These are phyloP conservation scores for Leucosporidium creatinivorum DNA, from an alignment of 768 basidiomycete species.

Conservation along the genomic window DNA sequence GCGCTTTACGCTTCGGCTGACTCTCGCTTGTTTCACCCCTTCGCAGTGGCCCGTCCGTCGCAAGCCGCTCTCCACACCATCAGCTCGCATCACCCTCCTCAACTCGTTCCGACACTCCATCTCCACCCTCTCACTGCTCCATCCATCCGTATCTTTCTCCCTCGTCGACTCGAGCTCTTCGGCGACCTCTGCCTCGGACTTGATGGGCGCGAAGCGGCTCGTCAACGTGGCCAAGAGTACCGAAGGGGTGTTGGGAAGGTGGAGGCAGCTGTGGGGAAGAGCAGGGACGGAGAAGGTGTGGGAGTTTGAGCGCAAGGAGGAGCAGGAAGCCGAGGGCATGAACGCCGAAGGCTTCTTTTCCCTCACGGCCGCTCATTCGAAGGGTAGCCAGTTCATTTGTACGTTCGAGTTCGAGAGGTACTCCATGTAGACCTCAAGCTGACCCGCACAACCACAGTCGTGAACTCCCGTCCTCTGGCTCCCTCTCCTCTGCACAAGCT, in stretches of 20 bases:
- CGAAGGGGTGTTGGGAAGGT: conserved; percentile 17
- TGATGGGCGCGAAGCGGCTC: conserved; percentile 4
- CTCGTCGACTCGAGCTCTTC: conserved; percentile 9
- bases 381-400: conserved; percentile 89
- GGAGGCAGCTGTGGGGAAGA: conserved; percentile 28
- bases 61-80: conserved; percentile 5
- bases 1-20: neutral
- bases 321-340: conserved; percentile 47
- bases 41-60: conserved; percentile 28
- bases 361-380: conserved; percentile 28
- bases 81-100: conserved; percentile 1
- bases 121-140: conserved; percentile 15
- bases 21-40: rapidly evolving
- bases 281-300: conserved; percentile 18
- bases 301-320: conserved; percentile 54
- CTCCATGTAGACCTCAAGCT: too few species aligned
- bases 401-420: conserved; percentile 7
- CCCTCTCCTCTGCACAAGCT: conserved; percentile 55
- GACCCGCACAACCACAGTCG: conserved; percentile 48
- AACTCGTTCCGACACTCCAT: conserved; percentile 2
- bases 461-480: conserved; percentile 68
- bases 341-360: conserved; percentile 62
- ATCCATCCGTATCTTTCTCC: conserved; percentile 17
- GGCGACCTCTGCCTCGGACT: neutral
- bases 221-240: neutral